These are phyloP conservation scores for Sedum album DNA, from an alignment of 164 flowering plant species.

Conservation along the genomic window DNA sequence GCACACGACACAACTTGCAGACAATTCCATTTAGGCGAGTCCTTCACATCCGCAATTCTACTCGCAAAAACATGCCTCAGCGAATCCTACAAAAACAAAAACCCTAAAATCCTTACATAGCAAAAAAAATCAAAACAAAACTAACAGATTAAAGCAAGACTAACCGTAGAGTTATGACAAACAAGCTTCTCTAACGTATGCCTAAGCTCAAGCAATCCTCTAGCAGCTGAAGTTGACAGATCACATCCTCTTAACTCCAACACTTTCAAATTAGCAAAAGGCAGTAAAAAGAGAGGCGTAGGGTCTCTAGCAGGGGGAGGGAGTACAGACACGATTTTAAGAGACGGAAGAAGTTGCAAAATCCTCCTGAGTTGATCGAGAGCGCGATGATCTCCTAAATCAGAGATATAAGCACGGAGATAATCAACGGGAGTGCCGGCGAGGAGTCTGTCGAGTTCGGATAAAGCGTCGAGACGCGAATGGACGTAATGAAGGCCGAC, in stretches of 20 bases:
- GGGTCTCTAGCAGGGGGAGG: slow-evolving; percentile 61
- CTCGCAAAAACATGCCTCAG: slow-evolving; percentile 90
- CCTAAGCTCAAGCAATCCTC: slow-evolving; percentile 69
- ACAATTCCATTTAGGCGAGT: slow-evolving; percentile 77
- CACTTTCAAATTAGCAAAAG: slow-evolving; percentile 64
- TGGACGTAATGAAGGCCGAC: slow-evolving; percentile 90
- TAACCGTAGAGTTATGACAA: slow-evolving; percentile 86
- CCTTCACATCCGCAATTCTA: slow-evolving; percentile 76
- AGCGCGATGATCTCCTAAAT: slow-evolving; percentile 94
- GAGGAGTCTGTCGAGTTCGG: slow-evolving; percentile 68
- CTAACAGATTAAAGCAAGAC: slow-evolving; percentile 8
- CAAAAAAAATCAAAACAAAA: too few relatives aligned
- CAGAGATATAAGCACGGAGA: slow-evolving; percentile 90
- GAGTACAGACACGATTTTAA: slow-evolving; percentile 71
- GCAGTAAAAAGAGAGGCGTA: slow-evolving; percentile 58
- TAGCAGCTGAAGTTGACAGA: slow-evolving; percentile 78
- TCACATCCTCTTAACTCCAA: slow-evolving; percentile 91
- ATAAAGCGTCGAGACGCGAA: slow-evolving; percentile 71
- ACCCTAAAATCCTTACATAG: too few relatives aligned
- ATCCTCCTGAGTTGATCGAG: slow-evolving; percentile 84
- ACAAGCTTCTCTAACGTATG: slow-evolving; percentile 83
- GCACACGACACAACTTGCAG: slow-evolving; percentile 82
- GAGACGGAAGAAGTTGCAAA: slow-evolving; percentile 56
- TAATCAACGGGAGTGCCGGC: slow-evolving; percentile 93
- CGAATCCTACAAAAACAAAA: slow-evolving; percentile 65